Percentiles rank a stretch among this genome's conserved stretches.
phyloP scores from a whole-genome alignment of 306 rosid genomes.

The Carpinus viminea region DNA sequence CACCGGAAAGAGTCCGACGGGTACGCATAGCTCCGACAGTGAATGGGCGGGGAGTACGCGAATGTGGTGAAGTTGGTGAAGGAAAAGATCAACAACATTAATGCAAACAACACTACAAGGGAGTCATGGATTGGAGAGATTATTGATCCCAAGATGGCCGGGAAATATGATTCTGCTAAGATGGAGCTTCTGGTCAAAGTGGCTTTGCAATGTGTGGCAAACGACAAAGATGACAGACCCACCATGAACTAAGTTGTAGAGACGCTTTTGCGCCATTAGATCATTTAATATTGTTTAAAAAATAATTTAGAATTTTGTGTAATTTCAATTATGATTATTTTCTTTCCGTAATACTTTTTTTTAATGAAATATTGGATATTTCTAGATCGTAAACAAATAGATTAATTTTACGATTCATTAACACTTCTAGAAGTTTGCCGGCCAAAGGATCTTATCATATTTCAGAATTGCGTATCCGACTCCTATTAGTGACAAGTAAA shows the following conservation, averaged over 20 bases:
- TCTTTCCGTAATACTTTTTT: too few species aligned
- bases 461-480: too few species aligned
- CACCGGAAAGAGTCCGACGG: conserved; percentile 28
- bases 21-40: neutral
- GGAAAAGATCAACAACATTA: conserved; percentile 7
- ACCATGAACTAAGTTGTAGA: conserved; percentile 33
- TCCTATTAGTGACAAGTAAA: too few species aligned
- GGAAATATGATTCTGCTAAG: conserved; percentile 3
- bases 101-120: neutral
- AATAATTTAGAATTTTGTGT: neutral
- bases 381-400: too few species aligned
- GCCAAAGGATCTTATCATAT: too few species aligned
- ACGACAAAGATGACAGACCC: conserved; percentile 29
- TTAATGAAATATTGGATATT: too few species aligned
- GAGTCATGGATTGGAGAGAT: conserved; percentile 13
- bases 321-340: neutral
- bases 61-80: conserved; percentile 17
- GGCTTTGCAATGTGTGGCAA: conserved; percentile 39
- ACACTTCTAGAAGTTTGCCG: too few species aligned
- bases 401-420: too few species aligned
- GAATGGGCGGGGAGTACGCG: conserved; percentile 21
- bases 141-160: conserved; percentile 25
- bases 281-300: neutral
- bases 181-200: conserved; percentile 24
- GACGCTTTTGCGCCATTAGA: conserved; percentile 11